These are phyloP conservation scores for Gossypium trilobum DNA, from an alignment of 441 rosid genomes.

Conservation along the genomic window DNA sequence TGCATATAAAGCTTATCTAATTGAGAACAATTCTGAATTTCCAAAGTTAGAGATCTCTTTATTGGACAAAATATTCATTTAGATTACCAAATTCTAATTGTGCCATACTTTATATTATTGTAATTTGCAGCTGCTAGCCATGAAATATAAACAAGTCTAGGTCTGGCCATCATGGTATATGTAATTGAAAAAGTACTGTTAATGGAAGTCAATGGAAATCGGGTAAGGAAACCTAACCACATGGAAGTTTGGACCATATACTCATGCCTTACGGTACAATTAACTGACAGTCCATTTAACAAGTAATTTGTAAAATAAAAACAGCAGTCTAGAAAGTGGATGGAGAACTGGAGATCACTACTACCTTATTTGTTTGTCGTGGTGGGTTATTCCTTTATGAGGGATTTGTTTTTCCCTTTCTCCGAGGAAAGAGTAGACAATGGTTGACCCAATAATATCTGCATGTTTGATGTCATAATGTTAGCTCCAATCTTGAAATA, in stretches of 20 bases:
- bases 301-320: no score
- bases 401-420: neutral
- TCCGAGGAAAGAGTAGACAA: neutral
- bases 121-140: conserved; percentile 2
- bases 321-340: neutral
- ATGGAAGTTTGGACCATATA: neutral
- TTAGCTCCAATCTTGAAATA: neutral
- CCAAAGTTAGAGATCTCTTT: neutral
- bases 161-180: neutral
- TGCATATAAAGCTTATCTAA: neutral
- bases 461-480: neutral
- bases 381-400: neutral
- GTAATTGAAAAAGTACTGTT: neutral
- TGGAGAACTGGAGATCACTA: neutral
- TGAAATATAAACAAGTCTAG: neutral
- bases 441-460: neutral
- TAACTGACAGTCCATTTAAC: no score
- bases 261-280: neutral
- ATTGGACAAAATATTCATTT: neutral
- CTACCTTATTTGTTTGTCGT: neutral
- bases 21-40: neutral
- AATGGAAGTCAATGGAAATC: neutral
- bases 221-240: conserved; percentile 7
- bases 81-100: neutral
- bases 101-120: neutral